phyloP scores from a whole-genome alignment of 305 asterid species.

The Fraxinus dipetala region DNA sequence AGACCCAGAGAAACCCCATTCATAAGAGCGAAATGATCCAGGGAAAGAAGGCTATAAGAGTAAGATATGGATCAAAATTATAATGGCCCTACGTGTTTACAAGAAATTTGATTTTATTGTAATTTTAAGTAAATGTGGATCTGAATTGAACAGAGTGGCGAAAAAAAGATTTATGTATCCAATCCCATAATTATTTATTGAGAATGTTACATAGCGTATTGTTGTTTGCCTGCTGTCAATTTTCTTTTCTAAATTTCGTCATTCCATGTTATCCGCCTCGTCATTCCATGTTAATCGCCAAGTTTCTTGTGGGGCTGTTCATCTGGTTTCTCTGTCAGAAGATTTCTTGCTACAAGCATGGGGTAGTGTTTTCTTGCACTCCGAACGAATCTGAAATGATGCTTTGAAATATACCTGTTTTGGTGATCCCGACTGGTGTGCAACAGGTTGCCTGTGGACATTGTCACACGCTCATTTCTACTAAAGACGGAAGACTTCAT shows the following conservation, averaged over 20 bases:
- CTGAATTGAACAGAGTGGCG: not conserved
- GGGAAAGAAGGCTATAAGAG: not conserved
- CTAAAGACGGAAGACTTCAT: constrained; percentile 78
- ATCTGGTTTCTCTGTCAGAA: constrained; percentile 82
- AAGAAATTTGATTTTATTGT: not conserved
- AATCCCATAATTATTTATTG: not conserved
- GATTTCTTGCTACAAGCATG: constrained; percentile 89
- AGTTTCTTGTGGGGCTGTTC: constrained; percentile 97
- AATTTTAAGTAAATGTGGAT: not conserved
- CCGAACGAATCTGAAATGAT: constrained; percentile 54
- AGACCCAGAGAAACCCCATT: not conserved
- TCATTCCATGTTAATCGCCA: constrained; percentile 66
- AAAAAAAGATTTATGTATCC: not conserved
- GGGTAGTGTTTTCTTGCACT: constrained; percentile 58
- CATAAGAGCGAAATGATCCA: not conserved
- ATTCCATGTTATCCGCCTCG: constrained; percentile 60
- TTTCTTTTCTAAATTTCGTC: not conserved
- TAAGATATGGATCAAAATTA: not conserved
- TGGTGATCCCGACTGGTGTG: constrained; percentile 74
- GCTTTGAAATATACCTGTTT: constrained; percentile 73
- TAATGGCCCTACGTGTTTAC: not conserved
- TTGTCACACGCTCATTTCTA: constrained; percentile 80
- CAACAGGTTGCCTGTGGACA: constrained; percentile 81
- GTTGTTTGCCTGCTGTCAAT: not conserved
- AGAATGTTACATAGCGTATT: not conserved